Evolutionary conservation across 305 asterid genomes (phyloP), one percentile per base, ranked within the genome.

Genomic region (Fraxinus sp.): DNA sequence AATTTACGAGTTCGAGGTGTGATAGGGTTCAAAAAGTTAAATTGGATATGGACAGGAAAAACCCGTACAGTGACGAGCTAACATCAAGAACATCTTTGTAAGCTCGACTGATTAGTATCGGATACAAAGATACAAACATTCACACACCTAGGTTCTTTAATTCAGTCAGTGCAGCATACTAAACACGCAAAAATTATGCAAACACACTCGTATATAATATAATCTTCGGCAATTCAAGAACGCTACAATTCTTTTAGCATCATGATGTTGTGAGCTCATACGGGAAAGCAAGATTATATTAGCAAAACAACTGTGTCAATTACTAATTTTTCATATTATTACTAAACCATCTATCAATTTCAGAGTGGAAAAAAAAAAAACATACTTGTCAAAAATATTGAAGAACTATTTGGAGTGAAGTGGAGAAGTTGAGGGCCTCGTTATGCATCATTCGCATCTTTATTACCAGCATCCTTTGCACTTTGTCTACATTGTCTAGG

Each of bases 341-440:
- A 20, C 30, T 64, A 24, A 24, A 24, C 72, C 72, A 22, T 24
- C 72, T 64, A 36, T 1, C 78, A 74, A 74, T 16, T 35, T 36
- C 78, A 0, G 36, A 3, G 55, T 24, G 79, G 79, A 22, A 22
- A 41, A 75, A 36, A 11, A 75, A 49, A 20, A 36, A 36, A 39
- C 64, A 41, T 13, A 36, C 28, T 5, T 6, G 10, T 30, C n/a
- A 8, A 41, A 11, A 24, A 10, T 18, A 37, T 41, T 46, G 62
- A 41, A 16, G 55, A 37, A 20, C 62, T 16, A 64, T 64, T 64
- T 24, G 33, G 72, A 64, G 16, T 24, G 5, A 64, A 64, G 82
- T 18, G 91, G 89, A 57, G 97, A 87, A 36, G 86, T 83, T 0
- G 90, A 89, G 44, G 97, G 94, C 83, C 91, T 86, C 5, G 91